phyloP scores from a whole-genome alignment of 108 stramenopile species.

The Bacterosira constricta region DNA sequence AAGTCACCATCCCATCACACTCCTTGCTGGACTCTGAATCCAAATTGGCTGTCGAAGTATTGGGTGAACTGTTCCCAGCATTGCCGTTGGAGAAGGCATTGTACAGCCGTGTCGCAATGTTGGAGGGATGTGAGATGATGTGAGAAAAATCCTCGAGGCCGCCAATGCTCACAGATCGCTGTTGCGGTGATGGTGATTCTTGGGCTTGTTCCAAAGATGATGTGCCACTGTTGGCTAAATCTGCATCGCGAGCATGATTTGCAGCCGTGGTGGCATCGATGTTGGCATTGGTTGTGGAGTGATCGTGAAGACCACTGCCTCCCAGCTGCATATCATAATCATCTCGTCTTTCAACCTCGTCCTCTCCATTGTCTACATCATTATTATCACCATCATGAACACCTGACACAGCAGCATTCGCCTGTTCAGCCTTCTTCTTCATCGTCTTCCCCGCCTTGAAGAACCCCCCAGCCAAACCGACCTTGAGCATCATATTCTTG shows the following conservation, averaged over 20 bases:
- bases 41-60: background rate
- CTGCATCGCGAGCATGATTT: too few species aligned
- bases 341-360: too few species aligned
- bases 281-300: too few species aligned
- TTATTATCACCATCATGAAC: background rate
- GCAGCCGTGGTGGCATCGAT: too few species aligned
- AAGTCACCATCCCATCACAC: background rate
- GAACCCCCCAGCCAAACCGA: constrained; percentile 68
- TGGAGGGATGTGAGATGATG: constrained; percentile 17
- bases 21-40: background rate
- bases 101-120: constrained; percentile 24
- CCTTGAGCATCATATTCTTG: constrained; percentile 58
- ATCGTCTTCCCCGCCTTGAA: constrained; percentile 46
- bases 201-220: too few species aligned
- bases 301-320: too few species aligned
- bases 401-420: background rate
- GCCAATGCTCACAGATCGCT: constrained; percentile 19
- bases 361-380: background rate
- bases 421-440: constrained; percentile 18
- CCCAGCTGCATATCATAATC: too few species aligned
- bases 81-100: constrained; percentile 19
- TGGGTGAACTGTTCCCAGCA: background rate
- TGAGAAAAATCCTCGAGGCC: constrained; percentile 32
- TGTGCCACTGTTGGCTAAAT: too few species aligned
- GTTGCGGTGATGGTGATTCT: too few species aligned